phyloP scores from a whole-genome alignment of 768 basidiomycete genomes.

The Boletus coccyginus region DNA sequence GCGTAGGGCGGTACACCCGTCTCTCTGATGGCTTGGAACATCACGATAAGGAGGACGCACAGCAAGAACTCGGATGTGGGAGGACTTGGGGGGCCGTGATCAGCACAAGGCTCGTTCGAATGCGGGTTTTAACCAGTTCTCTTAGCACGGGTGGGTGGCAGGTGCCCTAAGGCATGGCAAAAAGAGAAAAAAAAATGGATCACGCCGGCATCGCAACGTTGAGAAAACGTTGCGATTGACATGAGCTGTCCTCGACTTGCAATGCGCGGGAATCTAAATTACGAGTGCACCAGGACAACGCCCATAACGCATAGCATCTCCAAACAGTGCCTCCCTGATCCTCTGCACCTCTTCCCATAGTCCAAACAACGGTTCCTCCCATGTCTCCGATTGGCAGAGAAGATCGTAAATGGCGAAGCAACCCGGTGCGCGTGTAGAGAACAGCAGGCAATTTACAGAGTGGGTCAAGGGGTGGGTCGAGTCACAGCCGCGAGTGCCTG shows the following conservation, averaged over 20 bases:
- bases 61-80: not conserved
- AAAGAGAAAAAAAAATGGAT: not conserved
- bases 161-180: conserved; percentile 10
- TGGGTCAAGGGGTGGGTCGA: conserved; percentile 18
- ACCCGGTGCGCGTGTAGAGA: not conserved
- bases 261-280: conserved; percentile 8
- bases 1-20: conserved; percentile 25
- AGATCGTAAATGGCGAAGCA: not conserved
- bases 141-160: conserved; percentile 4
- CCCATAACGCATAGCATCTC: not conserved
- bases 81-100: not conserved
- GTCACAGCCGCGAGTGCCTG: not conserved
- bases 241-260: conserved; percentile 16
- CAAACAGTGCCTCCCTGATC: not conserved
- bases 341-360: not conserved
- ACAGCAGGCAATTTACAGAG: not conserved
- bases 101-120: not conserved
- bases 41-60: not conserved
- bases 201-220: conserved; percentile 27
- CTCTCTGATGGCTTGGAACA: conserved; percentile 20
- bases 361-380: not conserved
- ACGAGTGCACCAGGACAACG: not conserved
- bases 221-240: conserved; percentile 29
- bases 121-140: conserved; percentile 14
- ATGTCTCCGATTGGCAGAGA: not conserved